These are phyloP conservation scores for Pythium utonaiense DNA, from an alignment of 352 stramenopile genomes.

Conservation along the genomic window DNA sequence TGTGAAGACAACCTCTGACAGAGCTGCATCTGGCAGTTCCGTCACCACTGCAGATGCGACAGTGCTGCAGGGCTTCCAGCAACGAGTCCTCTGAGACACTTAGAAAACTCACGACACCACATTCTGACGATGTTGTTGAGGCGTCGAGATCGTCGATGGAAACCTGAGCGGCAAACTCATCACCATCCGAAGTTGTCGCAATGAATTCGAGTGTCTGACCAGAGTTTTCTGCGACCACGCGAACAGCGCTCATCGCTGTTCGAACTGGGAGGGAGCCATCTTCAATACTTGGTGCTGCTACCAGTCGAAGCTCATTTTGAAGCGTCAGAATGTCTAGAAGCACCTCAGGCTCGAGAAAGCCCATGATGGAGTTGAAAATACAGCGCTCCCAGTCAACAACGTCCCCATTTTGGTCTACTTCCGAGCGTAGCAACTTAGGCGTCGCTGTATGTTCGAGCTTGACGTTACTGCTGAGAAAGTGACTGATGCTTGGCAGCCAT, in stretches of 20 bases:
- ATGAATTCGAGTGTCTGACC: conserved; percentile 1
- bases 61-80: neutral
- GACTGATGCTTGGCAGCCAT: neutral
- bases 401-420: neutral
- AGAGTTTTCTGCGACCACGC: neutral
- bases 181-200: neutral
- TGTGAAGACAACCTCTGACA: neutral
- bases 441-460: neutral
- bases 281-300: neutral
- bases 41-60: neutral
- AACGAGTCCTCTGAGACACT: conserved; percentile 4
- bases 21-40: neutral
- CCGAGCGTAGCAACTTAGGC: neutral
- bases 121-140: neutral
- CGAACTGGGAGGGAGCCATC: too few species aligned
- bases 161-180: neutral
- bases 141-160: neutral
- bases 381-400: neutral
- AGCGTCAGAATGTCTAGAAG: neutral
- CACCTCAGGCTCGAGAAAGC: neutral
- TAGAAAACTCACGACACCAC: neutral
- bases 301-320: neutral
- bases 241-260: neutral
- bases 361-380: neutral
- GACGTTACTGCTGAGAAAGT: neutral